Evolutionary conservation across 2,329 filamentous ascomycete genomes (phyloP).

Genomic region (Cordyceps javanica): DNA sequence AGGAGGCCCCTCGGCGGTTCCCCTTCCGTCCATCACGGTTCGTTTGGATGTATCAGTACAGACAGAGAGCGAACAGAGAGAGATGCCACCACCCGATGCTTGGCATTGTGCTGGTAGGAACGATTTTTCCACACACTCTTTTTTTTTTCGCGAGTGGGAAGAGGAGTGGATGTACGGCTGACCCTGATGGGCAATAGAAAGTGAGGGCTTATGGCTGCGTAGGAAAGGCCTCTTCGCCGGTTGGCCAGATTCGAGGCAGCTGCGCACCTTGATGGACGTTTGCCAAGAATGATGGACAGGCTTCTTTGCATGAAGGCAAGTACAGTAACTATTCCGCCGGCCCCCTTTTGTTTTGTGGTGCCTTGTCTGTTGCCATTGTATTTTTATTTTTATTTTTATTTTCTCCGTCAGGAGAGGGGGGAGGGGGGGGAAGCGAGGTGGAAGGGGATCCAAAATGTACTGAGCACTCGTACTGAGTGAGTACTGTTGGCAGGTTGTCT

Average conservation of each 20-base stretch:
- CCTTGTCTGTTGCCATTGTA: too few species aligned
- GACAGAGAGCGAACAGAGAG: too few species aligned
- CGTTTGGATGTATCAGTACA: too few species aligned
- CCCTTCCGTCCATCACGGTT: neutral
- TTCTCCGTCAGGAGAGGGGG: too few species aligned
- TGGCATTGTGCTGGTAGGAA: neutral
- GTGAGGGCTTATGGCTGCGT: neutral
- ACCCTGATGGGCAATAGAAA: conserved; percentile 2
- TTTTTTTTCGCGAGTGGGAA: neutral
- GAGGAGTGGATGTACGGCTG: neutral
- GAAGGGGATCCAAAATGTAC: too few species aligned
- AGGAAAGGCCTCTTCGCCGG: neutral
- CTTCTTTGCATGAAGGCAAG: too few species aligned
- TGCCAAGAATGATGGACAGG: neutral
- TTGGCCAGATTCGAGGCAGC: neutral
- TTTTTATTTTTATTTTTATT: too few species aligned
- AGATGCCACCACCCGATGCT: too few species aligned
- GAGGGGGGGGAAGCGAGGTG: too few species aligned
- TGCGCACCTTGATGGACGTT: conserved; percentile 6
- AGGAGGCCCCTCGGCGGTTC: neutral
- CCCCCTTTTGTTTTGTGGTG: neutral
- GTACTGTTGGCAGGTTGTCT: too few species aligned
- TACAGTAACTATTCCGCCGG: too few species aligned
- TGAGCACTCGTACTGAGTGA: too few species aligned
- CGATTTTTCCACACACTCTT: neutral